These are phyloP conservation scores for Ramichloridium luteum DNA, from an alignment of 2,329 filamentous ascomycete genomes.

Conservation along the genomic window DNA sequence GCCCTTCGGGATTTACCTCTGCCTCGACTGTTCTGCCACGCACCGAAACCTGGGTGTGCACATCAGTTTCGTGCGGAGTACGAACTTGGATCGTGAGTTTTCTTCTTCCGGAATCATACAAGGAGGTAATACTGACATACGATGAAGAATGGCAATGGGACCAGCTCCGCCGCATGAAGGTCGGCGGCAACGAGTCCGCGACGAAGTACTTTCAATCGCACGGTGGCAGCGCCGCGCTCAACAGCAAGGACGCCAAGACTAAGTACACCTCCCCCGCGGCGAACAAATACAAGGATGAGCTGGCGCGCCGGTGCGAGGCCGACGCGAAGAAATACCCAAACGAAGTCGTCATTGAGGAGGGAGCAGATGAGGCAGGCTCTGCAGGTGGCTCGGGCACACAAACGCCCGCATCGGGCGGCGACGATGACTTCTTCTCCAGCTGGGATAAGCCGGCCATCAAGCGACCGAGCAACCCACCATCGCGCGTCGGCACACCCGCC, in stretches of 20 bases:
- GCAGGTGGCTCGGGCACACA: slow-evolving; percentile 47
- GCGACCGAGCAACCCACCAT: slow-evolving; percentile 84
- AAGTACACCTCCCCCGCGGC: slow-evolving; percentile 94
- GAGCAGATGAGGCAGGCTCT: slow-evolving; percentile 33
- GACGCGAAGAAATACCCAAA: slow-evolving; percentile 79
- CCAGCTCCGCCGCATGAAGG: slow-evolving; percentile 93
- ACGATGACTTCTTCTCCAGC: slow-evolving; percentile 95
- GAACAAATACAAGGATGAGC: slow-evolving; percentile 93
- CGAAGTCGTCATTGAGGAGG: slow-evolving; percentile 76
- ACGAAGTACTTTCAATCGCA: slow-evolving; percentile 98
- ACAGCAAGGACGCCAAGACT: slow-evolving; percentile 91
- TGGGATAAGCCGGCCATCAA: slow-evolving; percentile 99
- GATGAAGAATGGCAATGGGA: slow-evolving; percentile 89
- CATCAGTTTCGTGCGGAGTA: slow-evolving; percentile 97
- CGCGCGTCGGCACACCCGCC: slow-evolving; percentile 75
- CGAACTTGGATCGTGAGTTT: slow-evolving; percentile 86
- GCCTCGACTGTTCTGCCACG: slow-evolving; percentile 92
- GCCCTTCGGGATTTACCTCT: slow-evolving; percentile 85
- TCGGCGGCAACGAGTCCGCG: slow-evolving; percentile 93
- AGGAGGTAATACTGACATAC: slow-evolving; percentile 1
- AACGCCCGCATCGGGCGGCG: slow-evolving; percentile 69
- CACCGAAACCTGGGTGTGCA: slow-evolving; percentile 97
- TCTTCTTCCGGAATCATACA: neutral
- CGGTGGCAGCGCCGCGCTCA: slow-evolving; percentile 82
- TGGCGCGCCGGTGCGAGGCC: slow-evolving; percentile 69